Evolutionary conservation across 1,284 basidiomycete genomes (phyloP).

Genomic region (Abortiporus biennis): DNA sequence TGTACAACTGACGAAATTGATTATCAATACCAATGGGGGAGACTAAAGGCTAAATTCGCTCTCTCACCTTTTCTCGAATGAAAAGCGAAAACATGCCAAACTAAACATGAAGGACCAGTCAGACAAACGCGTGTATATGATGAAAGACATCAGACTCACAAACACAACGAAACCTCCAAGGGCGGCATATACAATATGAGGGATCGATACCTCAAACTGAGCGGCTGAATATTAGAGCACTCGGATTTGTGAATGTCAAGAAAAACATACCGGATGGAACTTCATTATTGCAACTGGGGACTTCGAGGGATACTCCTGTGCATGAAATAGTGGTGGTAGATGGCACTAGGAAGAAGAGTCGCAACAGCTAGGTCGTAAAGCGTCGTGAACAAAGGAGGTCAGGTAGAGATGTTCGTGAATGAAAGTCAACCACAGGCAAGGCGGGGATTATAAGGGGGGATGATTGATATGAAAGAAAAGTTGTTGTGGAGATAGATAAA

Average conservation of each 20-base stretch:
- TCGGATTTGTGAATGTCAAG: neutral
- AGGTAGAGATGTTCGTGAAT: neutral
- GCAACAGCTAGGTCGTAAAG: neutral
- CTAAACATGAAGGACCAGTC: too few species aligned
- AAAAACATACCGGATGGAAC: conserved; percentile 2
- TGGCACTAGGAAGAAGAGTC: neutral
- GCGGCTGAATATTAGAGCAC: neutral
- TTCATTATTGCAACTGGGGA: neutral
- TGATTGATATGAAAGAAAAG: neutral
- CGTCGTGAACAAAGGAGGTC: neutral
- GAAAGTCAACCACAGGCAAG: too few species aligned
- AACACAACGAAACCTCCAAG: conserved; percentile 80
- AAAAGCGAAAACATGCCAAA: conserved; percentile 95
- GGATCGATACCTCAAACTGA: conserved; percentile 64
- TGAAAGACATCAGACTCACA: conserved; percentile 44
- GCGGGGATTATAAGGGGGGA: neutral
- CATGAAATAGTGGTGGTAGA: neutral
- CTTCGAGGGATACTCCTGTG: neutral
- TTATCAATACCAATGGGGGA: conserved; percentile 3
- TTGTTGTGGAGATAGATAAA: too few species aligned
- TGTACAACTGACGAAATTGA: conserved; percentile 56
- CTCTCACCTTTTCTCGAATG: conserved; percentile 77
- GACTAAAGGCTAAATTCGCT: neutral
- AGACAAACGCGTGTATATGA: too few species aligned
- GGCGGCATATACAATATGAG: conserved; percentile 78